Conservation (phyloP, 257 asterid species). For the Jacaranda mimosifolia region DNA sequence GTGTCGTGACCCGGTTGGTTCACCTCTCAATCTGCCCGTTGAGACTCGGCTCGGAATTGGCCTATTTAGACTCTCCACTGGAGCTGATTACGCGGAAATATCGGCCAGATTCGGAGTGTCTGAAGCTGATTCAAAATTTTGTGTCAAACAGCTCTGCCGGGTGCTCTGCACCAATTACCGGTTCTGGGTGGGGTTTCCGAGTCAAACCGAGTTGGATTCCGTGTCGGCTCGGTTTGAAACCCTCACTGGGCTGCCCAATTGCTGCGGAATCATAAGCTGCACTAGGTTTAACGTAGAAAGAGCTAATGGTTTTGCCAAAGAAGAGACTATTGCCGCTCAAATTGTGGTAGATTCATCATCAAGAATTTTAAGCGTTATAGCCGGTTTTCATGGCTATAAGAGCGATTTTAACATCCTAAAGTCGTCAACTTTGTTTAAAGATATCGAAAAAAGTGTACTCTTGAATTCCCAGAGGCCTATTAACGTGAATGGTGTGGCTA, state of each 20-base stretch:
- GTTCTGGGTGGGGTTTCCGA: constrained; percentile 88
- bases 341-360: constrained; percentile 78
- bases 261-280: constrained; percentile 76
- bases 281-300: constrained; percentile 50
- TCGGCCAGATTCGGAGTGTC: constrained; percentile 61
- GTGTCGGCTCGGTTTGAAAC: constrained; percentile 65
- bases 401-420: constrained; percentile 51
- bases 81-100: constrained; percentile 67
- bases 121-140: constrained; percentile 57
- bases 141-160: constrained; percentile 86
- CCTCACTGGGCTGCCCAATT: constrained; percentile 78
- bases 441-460: constrained; percentile 49
- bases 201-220: constrained; percentile 56
- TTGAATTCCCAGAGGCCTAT: constrained; percentile 46
- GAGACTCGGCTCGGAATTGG: constrained; percentile 86
- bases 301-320: not conserved
- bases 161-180: constrained; percentile 89
- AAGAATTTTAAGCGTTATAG: constrained; percentile 69
- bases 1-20: constrained; percentile 82
- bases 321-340: constrained; percentile 68
- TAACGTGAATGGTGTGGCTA: constrained; percentile 41
- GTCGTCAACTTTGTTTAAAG: constrained; percentile 62
- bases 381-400: constrained; percentile 71
- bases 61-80: constrained; percentile 76
- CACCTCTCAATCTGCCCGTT: constrained; percentile 65